Conservation (phyloP, 768 basidiomycete species). For the Agaricus sinodeliciosus region DNA sequence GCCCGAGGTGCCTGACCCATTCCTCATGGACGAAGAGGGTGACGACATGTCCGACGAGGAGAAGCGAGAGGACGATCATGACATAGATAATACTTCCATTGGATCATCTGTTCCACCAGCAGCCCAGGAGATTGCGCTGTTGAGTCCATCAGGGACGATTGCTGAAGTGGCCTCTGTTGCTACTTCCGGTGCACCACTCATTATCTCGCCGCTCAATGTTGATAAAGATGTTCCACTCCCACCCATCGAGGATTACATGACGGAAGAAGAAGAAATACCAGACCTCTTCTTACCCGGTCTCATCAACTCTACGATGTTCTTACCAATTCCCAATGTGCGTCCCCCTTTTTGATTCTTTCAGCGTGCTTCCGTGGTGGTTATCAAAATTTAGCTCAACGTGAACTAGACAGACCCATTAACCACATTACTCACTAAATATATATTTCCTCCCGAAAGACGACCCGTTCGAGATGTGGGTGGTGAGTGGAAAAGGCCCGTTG, state of each 20-base stretch:
- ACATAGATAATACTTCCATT: conserved; percentile 16
- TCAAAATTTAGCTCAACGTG: conserved; percentile 39
- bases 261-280: conserved; percentile 46
- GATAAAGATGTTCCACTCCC: conserved; percentile 55
- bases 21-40: conserved; percentile 53
- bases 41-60: conserved; percentile 36
- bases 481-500: conserved; percentile 57
- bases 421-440: conserved; percentile 78
- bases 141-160: conserved; percentile 11
- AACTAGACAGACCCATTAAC: conserved; percentile 80
- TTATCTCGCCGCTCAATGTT: conserved; percentile 25
- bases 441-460: conserved; percentile 66
- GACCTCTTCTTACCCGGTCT: conserved; percentile 65
- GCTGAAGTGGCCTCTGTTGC: conserved; percentile 19
- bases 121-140: conserved; percentile 38
- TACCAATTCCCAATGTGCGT: conserved; percentile 88
- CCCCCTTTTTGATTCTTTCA: conserved; percentile 33
- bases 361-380: conserved; percentile 58
- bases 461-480: conserved; percentile 69
- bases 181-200: conserved; percentile 8
- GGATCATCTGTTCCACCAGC: conserved; percentile 24
- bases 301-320: conserved; percentile 69
- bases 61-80: conserved; percentile 15
- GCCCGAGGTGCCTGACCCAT: conserved; percentile 52
- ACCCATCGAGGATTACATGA: conserved; percentile 8